Evolutionary conservation across 2,329 filamentous ascomycete genomes (phyloP).

Genomic region (Diaporthe destruens): DNA sequence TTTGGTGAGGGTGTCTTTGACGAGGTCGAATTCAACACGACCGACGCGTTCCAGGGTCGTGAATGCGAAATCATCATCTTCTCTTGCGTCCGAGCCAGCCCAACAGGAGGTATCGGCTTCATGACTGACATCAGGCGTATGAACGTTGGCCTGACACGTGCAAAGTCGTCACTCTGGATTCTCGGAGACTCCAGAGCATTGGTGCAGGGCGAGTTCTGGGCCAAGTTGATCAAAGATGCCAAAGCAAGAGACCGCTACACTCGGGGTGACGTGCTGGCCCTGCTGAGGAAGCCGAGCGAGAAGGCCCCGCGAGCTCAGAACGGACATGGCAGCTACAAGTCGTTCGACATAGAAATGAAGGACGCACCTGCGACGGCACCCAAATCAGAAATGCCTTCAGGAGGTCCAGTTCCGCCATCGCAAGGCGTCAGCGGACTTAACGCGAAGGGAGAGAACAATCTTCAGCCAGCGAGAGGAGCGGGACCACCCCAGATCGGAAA

Average conservation of each 20-base stretch:
- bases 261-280: conserved; percentile 67
- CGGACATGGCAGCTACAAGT: conserved; percentile 14
- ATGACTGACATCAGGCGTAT: conserved; percentile 98
- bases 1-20: conserved; percentile 83
- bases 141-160: conserved; percentile 98
- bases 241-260: conserved; percentile 81
- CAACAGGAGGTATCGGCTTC: conserved; percentile 97
- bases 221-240: conserved; percentile 85
- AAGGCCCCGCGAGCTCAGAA: conserved; percentile 49
- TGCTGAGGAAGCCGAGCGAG: conserved; percentile 60
- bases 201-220: conserved; percentile 91
- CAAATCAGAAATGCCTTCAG: conserved; percentile 1
- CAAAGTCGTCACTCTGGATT: conserved; percentile 96
- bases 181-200: conserved; percentile 91
- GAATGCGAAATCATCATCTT: conserved; percentile 99
- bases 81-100: conserved; percentile 93
- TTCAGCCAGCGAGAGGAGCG: conserved; percentile 38
- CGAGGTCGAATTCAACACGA: conserved; percentile 96
- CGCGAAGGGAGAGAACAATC: conserved; percentile 47
- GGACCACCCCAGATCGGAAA: conserved; percentile 37
- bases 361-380: conserved; percentile 28
- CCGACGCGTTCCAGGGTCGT: conserved; percentile 96
- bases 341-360: conserved; percentile 46
- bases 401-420: neutral
- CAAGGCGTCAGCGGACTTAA: conserved; percentile 45